Evolutionary conservation across 2,329 filamentous ascomycete species (phyloP), one percentile per base, ranked within the genome.

Genomic region (Aspergillus sojae): DNA sequence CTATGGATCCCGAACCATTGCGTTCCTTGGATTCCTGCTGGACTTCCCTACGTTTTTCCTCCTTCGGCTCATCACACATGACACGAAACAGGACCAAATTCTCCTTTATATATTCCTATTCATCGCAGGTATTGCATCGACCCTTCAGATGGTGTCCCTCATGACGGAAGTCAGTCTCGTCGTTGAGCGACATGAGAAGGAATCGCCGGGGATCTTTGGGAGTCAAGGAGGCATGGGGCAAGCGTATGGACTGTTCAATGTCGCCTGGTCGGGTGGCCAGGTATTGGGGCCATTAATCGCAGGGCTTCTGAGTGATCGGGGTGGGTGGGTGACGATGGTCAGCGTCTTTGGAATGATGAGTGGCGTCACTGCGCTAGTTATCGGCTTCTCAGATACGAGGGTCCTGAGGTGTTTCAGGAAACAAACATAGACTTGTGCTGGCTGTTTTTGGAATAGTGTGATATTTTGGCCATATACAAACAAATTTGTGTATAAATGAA

Each of bases 131-230:
- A 66, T 85, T 3, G 82, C 82, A 0, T 75, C 90, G 1, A 82
- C 84, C 0, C 78, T 90, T 11, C 82, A 85, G 0, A 83, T 88
- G 67, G 86, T 88, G 1, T 86, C 89, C 0, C 76, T 91, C 32
- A 90, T 92, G 86, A 89, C 89, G 0, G 91, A 92, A 77, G 87
- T 93, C 53, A 83, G 82, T 3, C 83, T 83, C 53, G 78, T 85
- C 1, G 83, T 88, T 0, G 83, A 84, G 61, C 79, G 78, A 1
- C 86, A 86, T 70, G 86, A 88, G 68, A 78, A 76, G 60, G 77
- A 80, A 52, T 75, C 77, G 6, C 80, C 81, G 1, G 79, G 80
- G 1, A 74, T 83, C 6, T 88, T 87, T 70, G 86, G 86, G 1
- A 74, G 74, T 23, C 83, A 81, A 61, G 84, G 85, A 3, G 86